phyloP scores from a whole-genome alignment of 257 asterid genomes.

The Gynochthodes officinalis region DNA sequence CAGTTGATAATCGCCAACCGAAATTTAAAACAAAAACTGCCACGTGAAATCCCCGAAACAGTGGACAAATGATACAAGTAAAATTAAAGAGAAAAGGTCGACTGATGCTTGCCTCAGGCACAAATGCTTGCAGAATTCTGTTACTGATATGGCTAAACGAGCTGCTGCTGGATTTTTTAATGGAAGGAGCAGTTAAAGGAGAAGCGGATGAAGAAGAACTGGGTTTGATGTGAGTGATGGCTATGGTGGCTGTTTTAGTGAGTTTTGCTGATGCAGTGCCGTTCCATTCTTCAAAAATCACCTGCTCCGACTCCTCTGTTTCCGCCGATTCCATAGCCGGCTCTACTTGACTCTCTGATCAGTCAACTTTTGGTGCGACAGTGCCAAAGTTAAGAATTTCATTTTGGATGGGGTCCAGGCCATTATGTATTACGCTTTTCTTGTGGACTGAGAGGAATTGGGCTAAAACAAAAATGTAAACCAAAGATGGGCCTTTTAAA shows the following conservation, averaged over 20 bases:
- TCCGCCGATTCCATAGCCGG: constrained; percentile 18
- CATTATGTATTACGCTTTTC: too few species aligned
- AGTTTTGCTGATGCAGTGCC: constrained; percentile 73
- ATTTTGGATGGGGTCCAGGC: too few species aligned
- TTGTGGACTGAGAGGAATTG: too few species aligned
- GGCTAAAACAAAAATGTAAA: too few species aligned
- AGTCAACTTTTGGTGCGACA: constrained; percentile 9
- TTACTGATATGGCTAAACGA: constrained; percentile 61
- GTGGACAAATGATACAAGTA: not conserved
- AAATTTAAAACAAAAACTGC: not conserved
- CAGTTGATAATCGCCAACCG: not conserved
- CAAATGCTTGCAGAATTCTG: constrained; percentile 83
- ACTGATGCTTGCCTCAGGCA: constrained; percentile 64
- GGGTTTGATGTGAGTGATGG: constrained; percentile 18
- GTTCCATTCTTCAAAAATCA: constrained; percentile 90
- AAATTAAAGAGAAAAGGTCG: not conserved
- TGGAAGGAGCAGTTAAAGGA: constrained; percentile 26
- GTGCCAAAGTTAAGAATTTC: too few species aligned
- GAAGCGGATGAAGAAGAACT: constrained; percentile 14
- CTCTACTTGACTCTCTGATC: too few species aligned
- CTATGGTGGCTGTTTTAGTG: constrained; percentile 71
- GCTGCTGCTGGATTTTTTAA: constrained; percentile 52
- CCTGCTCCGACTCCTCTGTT: not conserved
- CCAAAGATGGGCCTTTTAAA: too few species aligned
- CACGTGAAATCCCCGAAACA: not conserved